phyloP scores from a whole-genome alignment of 1,284 basidiomycete species.

The Ustilago nuda region DNA sequence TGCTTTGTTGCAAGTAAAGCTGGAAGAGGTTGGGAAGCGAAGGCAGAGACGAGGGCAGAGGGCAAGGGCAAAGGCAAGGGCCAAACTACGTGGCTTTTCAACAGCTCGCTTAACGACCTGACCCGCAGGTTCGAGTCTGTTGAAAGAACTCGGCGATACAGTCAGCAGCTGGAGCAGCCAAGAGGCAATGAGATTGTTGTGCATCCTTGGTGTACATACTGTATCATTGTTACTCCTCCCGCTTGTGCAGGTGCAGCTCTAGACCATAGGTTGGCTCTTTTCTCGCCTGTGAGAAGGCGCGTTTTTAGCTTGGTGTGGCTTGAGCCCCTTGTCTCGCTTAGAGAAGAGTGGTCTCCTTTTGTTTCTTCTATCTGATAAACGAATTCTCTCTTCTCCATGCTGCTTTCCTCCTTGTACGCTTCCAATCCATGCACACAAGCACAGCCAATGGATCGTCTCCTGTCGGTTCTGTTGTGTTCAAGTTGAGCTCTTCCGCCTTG shows the following conservation, averaged over 20 bases:
- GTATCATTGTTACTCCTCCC: not conserved
- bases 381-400: not conserved
- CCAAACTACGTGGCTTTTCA: slow-evolving; percentile 9
- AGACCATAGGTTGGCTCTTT: not conserved
- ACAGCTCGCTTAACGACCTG: slow-evolving; percentile 20
- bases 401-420: not conserved
- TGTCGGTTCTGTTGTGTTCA: not conserved
- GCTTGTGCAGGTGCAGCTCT: slow-evolving; percentile 6
- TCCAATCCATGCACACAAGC: not conserved
- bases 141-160: not conserved
- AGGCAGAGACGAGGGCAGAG: not conserved
- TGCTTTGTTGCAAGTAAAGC: not conserved
- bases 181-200: slow-evolving; percentile 14
- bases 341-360: not conserved
- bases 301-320: not conserved
- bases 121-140: not conserved
- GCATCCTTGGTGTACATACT: no score
- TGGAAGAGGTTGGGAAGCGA: not conserved
- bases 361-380: slow-evolving; percentile 34
- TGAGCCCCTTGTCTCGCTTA: slow-evolving; percentile 9
- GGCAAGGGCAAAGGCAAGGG: not conserved
- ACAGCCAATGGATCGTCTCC: not conserved
- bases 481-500: not conserved
- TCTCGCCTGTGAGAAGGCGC: slow-evolving; percentile 2
- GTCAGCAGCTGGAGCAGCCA: not conserved